phyloP scores from a whole-genome alignment of 805 yeast species.

The Yarrowia deformans region DNA sequence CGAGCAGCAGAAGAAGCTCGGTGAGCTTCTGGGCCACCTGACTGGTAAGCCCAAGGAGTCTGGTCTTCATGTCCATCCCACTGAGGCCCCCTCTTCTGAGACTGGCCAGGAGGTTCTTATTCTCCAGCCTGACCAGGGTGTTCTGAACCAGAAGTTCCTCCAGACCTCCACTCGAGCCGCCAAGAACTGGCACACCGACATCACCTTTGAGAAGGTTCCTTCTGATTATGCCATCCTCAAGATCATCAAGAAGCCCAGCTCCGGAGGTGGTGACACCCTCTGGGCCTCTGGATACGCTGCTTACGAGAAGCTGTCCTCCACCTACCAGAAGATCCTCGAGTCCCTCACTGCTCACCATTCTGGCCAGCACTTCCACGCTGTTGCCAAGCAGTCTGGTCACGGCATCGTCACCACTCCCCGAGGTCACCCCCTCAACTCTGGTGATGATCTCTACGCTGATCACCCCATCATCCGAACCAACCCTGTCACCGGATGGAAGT shows the following conservation, averaged over 20 bases:
- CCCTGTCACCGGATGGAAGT: slow-evolving; percentile 70
- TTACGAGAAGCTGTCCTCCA: slow-evolving; percentile 60
- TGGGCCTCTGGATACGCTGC: slow-evolving; percentile 64
- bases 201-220: slow-evolving; percentile 76
- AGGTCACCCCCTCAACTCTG: slow-evolving; percentile 52
- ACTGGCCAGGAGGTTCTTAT: slow-evolving; percentile 47
- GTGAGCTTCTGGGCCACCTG: slow-evolving; percentile 45
- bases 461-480: slow-evolving; percentile 69
- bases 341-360: slow-evolving; percentile 73
- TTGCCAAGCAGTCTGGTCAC: slow-evolving; percentile 47
- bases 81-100: slow-evolving; percentile 44
- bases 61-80: slow-evolving; percentile 49
- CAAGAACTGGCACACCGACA: slow-evolving; percentile 74
- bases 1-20: slow-evolving; percentile 47
- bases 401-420: slow-evolving; percentile 60
- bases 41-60: slow-evolving; percentile 48
- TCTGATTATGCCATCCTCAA: slow-evolving; percentile 74
- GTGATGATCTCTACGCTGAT: slow-evolving; percentile 52
- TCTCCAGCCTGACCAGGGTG: slow-evolving; percentile 45
- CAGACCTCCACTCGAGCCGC: slow-evolving; percentile 44
- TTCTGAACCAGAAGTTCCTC: slow-evolving; percentile 41
- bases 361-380: slow-evolving; percentile 50
- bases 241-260: slow-evolving; percentile 63
- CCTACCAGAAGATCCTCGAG: slow-evolving; percentile 57
- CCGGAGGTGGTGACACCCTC: slow-evolving; percentile 62